phyloP scores from a whole-genome alignment of 2,329 filamentous ascomycete species.

The Exophiala sideris region DNA sequence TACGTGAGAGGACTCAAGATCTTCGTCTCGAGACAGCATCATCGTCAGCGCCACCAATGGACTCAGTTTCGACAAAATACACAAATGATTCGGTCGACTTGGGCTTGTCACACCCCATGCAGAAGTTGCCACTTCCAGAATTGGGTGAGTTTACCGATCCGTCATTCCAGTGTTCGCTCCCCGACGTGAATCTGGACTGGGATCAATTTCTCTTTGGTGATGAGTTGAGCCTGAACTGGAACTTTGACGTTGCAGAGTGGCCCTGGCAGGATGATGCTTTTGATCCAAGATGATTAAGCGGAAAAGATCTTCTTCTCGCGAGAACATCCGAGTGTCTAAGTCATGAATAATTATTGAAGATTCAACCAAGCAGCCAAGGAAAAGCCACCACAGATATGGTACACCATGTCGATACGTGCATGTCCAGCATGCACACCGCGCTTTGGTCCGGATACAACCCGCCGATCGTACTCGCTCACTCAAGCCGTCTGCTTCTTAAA shows the following conservation, averaged over 20 bases:
- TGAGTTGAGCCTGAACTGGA: conserved; percentile 23
- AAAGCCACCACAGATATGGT: no score
- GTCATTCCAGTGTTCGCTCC: background rate
- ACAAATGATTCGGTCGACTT: background rate
- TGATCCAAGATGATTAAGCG: background rate
- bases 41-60: background rate
- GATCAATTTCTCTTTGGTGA: conserved; percentile 25
- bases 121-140: background rate
- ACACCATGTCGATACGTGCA: background rate
- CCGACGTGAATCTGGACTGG: conserved; percentile 15
- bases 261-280: conserved; percentile 3
- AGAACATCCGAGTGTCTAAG: no score
- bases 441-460: background rate
- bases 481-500: background rate
- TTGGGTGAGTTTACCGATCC: background rate
- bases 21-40: background rate
- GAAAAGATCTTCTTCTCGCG: background rate
- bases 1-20: background rate
- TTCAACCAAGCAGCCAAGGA: no score
- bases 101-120: background rate
- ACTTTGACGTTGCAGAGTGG: conserved; percentile 12
- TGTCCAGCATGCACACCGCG: background rate
- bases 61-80: background rate
- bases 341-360: no score
- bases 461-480: background rate